Base-by-base conservation (phyloP, 352 stramenopile genomes). In the Lagenidium sp. region DNA sequence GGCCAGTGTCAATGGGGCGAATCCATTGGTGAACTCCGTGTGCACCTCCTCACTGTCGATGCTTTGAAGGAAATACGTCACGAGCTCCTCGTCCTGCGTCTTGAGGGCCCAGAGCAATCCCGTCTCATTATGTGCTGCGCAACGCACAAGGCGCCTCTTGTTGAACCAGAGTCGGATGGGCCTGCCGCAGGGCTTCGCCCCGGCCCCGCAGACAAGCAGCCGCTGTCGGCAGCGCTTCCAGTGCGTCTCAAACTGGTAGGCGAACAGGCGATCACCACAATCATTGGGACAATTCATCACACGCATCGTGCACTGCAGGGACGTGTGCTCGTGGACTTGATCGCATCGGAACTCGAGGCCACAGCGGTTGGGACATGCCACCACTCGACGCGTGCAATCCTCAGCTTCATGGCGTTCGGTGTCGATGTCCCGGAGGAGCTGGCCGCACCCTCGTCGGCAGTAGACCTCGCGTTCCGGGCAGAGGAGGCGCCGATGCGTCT, bases 21-120 rank as follows among this genome's bases (percentile, higher is more conserved):
- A 87, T 0, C 79, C 79, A 34, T 82, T 87, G 1, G 60, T 44
- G 28, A 82, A 87, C 47, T 91, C 76, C 15, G 57, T 55, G 24
- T 85, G 65, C 2, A 86, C 47, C 7, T 61, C 60, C 4, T 50
- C 43, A 1, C 44, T 47, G 1, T 63, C 60, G 2, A 87, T 47
- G 15, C 50, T 69, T 24, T 79, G 60, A 6, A 88, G 38, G 8
- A 91, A 72, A 55, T 84, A 84, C 4, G 52, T 60, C 15, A 68
- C 63, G 16, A 88, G 52, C 19, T 88, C 76, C 2, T 85, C 35
- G 41, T 91, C 79, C 1, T 59, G 53, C 1, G 42, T 54, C 51
- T 85, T 87, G 11, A 91, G 23, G 10, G 79, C 75, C 54, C 62
- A 81, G 12, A 85, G 53, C 13, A 91, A 44, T 0, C 60, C 71